A percentile compares a stretch with the other conserved stretches of the same genome.
phyloP scores from a whole-genome alignment of 805 yeast species.

The Dipodascopsis uninucleata region DNA sequence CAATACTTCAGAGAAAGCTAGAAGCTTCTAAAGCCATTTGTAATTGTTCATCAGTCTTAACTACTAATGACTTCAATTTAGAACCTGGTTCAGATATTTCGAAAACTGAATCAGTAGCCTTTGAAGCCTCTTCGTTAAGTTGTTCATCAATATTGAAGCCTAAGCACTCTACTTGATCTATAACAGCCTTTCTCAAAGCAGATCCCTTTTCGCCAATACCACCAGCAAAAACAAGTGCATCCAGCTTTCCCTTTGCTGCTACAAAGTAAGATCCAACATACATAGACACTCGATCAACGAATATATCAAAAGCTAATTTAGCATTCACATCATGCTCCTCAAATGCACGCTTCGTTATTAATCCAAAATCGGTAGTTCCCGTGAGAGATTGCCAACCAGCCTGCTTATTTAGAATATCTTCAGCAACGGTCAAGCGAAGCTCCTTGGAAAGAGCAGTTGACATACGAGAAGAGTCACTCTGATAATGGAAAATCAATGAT shows the following conservation, averaged over 20 bases:
- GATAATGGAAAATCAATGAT: constrained; percentile 25
- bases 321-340: constrained; percentile 14
- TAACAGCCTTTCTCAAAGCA: constrained; percentile 18
- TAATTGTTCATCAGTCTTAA: constrained; percentile 26
- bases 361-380: constrained; percentile 28
- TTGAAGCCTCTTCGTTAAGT: constrained; percentile 13
- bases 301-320: constrained; percentile 26
- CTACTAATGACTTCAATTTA: constrained; percentile 14
- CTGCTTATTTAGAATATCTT: constrained; percentile 24
- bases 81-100: constrained; percentile 14
- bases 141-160: constrained; percentile 20
- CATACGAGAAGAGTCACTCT: constrained; percentile 23
- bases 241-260: constrained; percentile 19
- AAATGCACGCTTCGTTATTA: constrained; percentile 11
- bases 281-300: constrained; percentile 22
- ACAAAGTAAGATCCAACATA: constrained; percentile 27
- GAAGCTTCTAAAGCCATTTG: constrained; percentile 27
- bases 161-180: constrained; percentile 10
- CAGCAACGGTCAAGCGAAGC: constrained; percentile 24
- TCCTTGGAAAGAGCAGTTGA: constrained; percentile 23
- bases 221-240: constrained; percentile 26
- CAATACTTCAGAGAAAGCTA: too few relatives aligned
- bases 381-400: constrained; percentile 26
- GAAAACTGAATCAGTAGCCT: constrained; percentile 4
- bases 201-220: constrained; percentile 27